These are phyloP conservation scores for Sophora flavescens DNA, from an alignment of 306 rosid genomes.

Conservation along the genomic window DNA sequence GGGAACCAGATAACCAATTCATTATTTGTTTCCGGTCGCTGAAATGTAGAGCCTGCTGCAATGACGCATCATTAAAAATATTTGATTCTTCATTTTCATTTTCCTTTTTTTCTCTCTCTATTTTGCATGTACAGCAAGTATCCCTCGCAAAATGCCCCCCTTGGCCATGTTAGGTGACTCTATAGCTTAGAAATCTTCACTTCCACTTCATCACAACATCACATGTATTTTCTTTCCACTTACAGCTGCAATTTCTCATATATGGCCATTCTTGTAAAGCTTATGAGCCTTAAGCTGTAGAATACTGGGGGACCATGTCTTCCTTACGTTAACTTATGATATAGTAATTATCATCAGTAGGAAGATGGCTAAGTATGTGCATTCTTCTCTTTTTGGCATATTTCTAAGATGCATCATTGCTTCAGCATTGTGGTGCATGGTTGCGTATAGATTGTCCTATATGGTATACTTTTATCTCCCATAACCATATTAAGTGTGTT, in stretches of 20 bases:
- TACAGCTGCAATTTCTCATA: slow-evolving; percentile 50
- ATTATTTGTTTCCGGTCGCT: slow-evolving; percentile 91
- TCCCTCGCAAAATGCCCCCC: slow-evolving; percentile 52
- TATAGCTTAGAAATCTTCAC: slow-evolving; percentile 55
- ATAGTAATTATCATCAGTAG: slow-evolving; percentile 51
- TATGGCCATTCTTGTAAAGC: slow-evolving; percentile 74
- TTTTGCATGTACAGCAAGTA: slow-evolving; percentile 57
- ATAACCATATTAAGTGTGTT: too few relatives aligned
- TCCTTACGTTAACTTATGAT: slow-evolving; percentile 50
- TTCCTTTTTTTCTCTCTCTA: slow-evolving; percentile 13
- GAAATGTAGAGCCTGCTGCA: slow-evolving; percentile 53
- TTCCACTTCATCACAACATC: slow-evolving; percentile 34
- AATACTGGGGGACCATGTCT: slow-evolving; percentile 53
- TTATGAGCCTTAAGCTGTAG: slow-evolving; percentile 59
- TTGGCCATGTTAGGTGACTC: slow-evolving; percentile 64
- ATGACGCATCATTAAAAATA: slow-evolving; percentile 50
- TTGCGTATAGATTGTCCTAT: too few relatives aligned
- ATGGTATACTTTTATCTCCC: too few relatives aligned
- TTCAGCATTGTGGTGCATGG: too few relatives aligned
- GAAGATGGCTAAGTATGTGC: slow-evolving; percentile 30
- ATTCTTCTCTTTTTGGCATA: slow-evolving; percentile 3
- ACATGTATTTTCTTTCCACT: slow-evolving; percentile 54
- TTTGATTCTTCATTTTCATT: slow-evolving; percentile 45
- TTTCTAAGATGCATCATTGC: background rate
- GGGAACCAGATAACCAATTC: slow-evolving; percentile 83